Conservation (phyloP, 495 filamentous ascomycete genomes). For the Apodospora peruviana region DNA sequence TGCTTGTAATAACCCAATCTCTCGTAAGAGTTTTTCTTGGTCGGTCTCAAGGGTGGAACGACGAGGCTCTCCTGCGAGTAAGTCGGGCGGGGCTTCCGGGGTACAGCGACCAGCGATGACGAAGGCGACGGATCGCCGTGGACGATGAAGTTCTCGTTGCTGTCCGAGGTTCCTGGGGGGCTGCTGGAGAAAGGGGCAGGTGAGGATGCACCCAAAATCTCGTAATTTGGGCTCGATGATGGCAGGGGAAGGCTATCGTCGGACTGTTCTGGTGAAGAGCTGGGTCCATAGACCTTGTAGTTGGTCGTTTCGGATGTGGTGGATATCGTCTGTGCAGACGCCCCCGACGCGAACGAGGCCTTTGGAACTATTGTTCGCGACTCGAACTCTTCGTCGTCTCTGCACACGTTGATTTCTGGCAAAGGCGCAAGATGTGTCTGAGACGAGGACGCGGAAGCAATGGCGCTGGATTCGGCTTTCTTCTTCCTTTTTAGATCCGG, state of each 20-base stretch:
- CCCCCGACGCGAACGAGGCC: conserved; percentile 35
- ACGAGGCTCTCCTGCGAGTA: conserved; percentile 52
- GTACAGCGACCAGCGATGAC: conserved; percentile 25
- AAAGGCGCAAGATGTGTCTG: conserved; percentile 36
- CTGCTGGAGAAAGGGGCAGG: conserved; percentile 18
- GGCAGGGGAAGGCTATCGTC: conserved; percentile 29
- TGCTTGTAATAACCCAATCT: conserved; percentile 42
- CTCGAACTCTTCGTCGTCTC: conserved; percentile 17
- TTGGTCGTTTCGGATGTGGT: conserved; percentile 47
- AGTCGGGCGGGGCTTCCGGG: conserved; percentile 25
- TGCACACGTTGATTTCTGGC: conserved; percentile 24
- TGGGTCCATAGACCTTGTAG: conserved; percentile 45
- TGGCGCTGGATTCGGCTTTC: conserved; percentile 18
- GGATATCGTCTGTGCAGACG: conserved; percentile 33
- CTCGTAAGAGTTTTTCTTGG: conserved; percentile 41
- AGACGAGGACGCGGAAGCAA: conserved; percentile 10
- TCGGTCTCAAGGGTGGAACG: conserved; percentile 43
- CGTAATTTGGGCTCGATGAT: conserved; percentile 4
- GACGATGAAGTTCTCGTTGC: conserved; percentile 40
- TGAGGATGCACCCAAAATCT: conserved; percentile 25
- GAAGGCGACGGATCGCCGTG: conserved; percentile 37
- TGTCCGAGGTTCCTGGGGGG: conserved; percentile 21
- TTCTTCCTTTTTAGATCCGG: conserved; percentile 43
- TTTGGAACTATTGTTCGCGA: conserved; percentile 30
- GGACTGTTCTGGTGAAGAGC: conserved; percentile 25